A percentile compares a stretch with the other conserved stretches of the same genome.
Conservation (phyloP, 139 green algal species). For the Micractinium sp. region DNA sequence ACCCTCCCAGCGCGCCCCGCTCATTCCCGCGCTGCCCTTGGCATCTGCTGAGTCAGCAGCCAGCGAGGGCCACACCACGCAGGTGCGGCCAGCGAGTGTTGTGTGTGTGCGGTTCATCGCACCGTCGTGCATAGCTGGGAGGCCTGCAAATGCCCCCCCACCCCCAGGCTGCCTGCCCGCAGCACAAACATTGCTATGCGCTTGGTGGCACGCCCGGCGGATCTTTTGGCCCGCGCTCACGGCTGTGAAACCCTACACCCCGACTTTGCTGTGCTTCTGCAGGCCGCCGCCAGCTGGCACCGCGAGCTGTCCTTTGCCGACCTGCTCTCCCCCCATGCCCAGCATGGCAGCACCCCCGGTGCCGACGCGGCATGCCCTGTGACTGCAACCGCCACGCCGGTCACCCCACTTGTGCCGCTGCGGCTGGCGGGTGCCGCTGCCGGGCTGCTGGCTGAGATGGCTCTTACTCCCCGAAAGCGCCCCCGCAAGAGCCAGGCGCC, state of each 20-base stretch:
- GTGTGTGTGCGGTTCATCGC: too few species aligned
- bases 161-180: too few species aligned
- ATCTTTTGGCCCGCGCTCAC: too few species aligned
- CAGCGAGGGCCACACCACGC: neutral
- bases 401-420: neutral
- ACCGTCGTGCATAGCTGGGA: too few species aligned
- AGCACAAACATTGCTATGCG: too few species aligned
- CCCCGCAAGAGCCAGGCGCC: slow-evolving; percentile 21
- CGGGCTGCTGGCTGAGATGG: neutral
- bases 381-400: neutral
- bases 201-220: neutral
- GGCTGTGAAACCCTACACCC: neutral
- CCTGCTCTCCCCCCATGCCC: neutral
- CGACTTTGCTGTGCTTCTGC: neutral
- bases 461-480: slow-evolving; percentile 7
- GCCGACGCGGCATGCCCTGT: neutral
- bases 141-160: too few species aligned
- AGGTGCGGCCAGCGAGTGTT: neutral
- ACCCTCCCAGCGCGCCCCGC: neutral
- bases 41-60: neutral
- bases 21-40: neutral
- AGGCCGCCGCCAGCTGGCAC: neutral
- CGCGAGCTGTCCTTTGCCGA: neutral
- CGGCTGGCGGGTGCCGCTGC: neutral
- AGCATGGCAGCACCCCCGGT: neutral